phyloP scores from a whole-genome alignment of 768 basidiomycete genomes.

The Xerocomus spinulosus region DNA sequence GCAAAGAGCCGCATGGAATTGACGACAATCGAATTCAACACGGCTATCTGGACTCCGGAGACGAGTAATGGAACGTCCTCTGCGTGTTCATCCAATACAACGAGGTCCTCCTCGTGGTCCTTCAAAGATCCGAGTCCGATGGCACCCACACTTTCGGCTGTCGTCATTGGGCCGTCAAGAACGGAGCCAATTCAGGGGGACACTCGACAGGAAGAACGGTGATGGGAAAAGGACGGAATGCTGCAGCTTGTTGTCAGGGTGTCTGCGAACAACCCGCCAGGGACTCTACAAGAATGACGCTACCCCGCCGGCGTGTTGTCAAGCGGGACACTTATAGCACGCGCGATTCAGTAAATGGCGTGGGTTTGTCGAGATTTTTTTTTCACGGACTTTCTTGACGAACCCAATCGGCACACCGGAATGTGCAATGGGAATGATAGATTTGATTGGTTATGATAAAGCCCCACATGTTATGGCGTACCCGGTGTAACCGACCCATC shows the following conservation, averaged over 20 bases:
- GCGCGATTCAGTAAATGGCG: neutral
- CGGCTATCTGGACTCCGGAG: neutral
- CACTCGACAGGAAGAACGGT: neutral
- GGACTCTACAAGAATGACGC: neutral
- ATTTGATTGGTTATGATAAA: too few relatives aligned
- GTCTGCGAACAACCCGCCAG: neutral
- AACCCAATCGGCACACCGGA: too few relatives aligned
- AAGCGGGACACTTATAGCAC: neutral
- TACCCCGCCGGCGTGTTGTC: neutral
- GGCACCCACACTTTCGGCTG: neutral
- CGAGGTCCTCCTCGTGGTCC: slow-evolving; percentile 1
- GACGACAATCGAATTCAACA: slow-evolving; percentile 9
- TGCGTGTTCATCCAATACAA: neutral
- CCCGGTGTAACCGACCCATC: neutral
- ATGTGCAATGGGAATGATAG: too few relatives aligned
- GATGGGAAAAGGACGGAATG: neutral
- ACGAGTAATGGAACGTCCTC: neutral
- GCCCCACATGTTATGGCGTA: too few relatives aligned
- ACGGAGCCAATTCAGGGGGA: neutral
- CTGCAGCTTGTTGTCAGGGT: neutral
- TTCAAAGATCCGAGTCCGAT: neutral
- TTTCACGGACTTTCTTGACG: neutral
- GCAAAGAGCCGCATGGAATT: neutral
- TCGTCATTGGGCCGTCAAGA: neutral
- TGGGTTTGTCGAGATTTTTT: neutral